These are phyloP conservation scores for Trichoderma arundinaceum DNA, from an alignment of 2,329 filamentous ascomycete genomes.

Conservation along the genomic window DNA sequence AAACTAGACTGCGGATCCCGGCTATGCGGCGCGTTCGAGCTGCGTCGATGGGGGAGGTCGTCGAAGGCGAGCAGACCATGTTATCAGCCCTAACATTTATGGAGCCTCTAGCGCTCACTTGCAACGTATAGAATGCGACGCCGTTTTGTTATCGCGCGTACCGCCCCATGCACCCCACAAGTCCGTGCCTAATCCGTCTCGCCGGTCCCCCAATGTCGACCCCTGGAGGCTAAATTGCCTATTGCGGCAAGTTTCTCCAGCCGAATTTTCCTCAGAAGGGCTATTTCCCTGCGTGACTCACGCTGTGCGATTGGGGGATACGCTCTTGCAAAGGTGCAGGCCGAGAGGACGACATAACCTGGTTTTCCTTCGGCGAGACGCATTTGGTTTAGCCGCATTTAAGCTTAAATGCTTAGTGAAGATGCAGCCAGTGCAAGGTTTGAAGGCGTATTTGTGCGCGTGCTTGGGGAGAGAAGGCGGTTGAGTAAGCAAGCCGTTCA, in stretches of 20 bases:
- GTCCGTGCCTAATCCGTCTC: conserved; percentile 29
- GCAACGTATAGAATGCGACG: no score
- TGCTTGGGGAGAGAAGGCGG: not conserved
- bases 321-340: no score
- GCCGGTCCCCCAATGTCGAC: conserved; percentile 17
- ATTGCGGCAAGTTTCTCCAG: not conserved
- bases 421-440: no score
- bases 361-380: not conserved
- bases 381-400: conserved; percentile 13
- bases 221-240: conserved; percentile 13
- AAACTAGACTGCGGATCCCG: no score
- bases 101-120: no score
- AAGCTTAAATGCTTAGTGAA: conserved; percentile 2
- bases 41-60: no score
- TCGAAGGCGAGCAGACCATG: no score
- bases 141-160: no score
- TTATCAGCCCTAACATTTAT: no score
- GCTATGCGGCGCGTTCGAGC: no score
- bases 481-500: not conserved
- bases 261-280: not conserved
- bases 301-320: no score
- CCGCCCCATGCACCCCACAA: conserved; percentile 1
- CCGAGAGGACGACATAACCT: not conserved
- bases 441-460: not conserved
- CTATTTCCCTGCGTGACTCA: no score